A percentile compares a stretch with the other conserved stretches of the same genome.
phyloP scores from a whole-genome alignment of 2,329 filamentous ascomycete species.

The Talaromyces amestolkiae region DNA sequence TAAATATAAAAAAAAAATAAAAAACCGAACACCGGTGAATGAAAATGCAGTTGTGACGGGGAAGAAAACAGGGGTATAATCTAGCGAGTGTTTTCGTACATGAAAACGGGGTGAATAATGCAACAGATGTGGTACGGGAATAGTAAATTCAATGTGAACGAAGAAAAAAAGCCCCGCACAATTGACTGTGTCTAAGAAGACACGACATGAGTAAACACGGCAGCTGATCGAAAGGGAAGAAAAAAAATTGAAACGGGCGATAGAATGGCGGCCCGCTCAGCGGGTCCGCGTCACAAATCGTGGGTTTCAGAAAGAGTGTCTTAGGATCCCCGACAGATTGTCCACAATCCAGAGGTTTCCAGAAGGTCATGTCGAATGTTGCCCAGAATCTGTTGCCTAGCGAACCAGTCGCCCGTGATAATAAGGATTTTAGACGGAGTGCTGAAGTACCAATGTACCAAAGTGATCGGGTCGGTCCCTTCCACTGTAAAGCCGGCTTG shows the following conservation, averaged over 20 bases:
- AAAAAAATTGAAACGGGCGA: conserved; percentile 4
- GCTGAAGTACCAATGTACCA: not conserved
- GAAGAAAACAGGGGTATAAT: conserved; percentile 12
- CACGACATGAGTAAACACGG: not conserved
- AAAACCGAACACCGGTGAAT: conserved; percentile 2
- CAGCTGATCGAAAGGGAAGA: not conserved
- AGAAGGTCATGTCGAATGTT: not conserved
- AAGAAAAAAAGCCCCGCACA: not conserved
- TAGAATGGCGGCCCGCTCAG: conserved; percentile 10
- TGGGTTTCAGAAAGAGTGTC: conserved; percentile 16
- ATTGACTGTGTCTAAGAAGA: not conserved
- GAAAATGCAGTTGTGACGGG: not conserved
- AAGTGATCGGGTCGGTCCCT: not conserved
- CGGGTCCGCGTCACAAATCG: conserved; percentile 11
- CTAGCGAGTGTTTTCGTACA: conserved; percentile 15
- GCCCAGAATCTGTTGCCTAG: not conserved
- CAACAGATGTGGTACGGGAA: not conserved
- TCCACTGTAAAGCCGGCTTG: conserved; percentile 9
- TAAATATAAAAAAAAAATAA: not conserved
- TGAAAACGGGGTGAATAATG: not conserved
- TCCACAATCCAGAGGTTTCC: not conserved
- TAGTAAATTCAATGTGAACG: not conserved
- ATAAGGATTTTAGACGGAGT: not conserved
- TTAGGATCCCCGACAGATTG: not conserved
- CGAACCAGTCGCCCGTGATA: conserved; percentile 10